Conservation (phyloP, 1,284 basidiomycete genomes). For the Hymenochaete sp. region DNA sequence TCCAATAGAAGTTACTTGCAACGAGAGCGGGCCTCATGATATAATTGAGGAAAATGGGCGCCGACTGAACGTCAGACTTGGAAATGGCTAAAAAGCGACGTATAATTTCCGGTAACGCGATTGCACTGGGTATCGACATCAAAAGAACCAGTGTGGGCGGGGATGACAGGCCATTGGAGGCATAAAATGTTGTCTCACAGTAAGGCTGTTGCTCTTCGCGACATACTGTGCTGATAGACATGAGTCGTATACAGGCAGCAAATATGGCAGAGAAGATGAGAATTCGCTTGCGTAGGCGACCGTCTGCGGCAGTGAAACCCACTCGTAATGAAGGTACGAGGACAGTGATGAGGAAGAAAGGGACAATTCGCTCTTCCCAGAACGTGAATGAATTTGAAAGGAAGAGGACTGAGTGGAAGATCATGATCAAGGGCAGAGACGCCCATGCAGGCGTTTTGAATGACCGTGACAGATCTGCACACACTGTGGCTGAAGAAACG, state of each 20-base stretch:
- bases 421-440: slow-evolving; percentile 36
- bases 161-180: slow-evolving; percentile 55
- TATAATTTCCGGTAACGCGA: slow-evolving; percentile 54
- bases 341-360: slow-evolving; percentile 65
- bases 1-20: slow-evolving; percentile 61
- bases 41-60: slow-evolving; percentile 51
- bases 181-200: slow-evolving; percentile 83
- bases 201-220: slow-evolving; percentile 90
- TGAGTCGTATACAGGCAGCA: slow-evolving; percentile 63
- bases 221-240: slow-evolving; percentile 76
- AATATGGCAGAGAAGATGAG: slow-evolving; percentile 61
- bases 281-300: slow-evolving; percentile 67
- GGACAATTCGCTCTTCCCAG: slow-evolving; percentile 86
- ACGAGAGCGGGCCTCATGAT: slow-evolving; percentile 52
- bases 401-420: slow-evolving; percentile 66
- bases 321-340: slow-evolving; percentile 48
- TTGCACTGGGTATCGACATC: slow-evolving; percentile 45
- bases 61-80: slow-evolving; percentile 67
- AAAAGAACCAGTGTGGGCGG: slow-evolving; percentile 52
- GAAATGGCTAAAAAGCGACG: slow-evolving; percentile 55
- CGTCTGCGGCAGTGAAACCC: slow-evolving; percentile 59
- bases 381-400: slow-evolving; percentile 92
- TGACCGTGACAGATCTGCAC: not conserved
- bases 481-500: slow-evolving; percentile 26
- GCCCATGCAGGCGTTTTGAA: too few relatives aligned